Base-by-base conservation (phyloP, 2,329 filamentous ascomycete species). In the Colletotrichum sp. region DNA sequence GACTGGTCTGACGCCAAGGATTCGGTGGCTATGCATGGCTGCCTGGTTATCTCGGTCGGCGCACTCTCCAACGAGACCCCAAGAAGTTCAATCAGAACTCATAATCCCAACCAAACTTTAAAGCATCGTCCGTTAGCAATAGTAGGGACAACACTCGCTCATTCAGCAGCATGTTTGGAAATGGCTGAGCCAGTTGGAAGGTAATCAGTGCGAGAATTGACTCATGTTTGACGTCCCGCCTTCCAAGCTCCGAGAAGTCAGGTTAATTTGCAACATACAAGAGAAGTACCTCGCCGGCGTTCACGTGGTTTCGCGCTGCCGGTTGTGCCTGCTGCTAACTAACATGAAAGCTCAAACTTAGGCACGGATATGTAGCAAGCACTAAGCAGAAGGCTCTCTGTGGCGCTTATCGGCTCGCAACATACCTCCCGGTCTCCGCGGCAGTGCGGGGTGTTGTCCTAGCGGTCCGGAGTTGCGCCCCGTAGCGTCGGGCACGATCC, bases 401-500 rank as follows among this genome's bases (percentile, higher is more conserved):
- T n/a, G 18, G 43, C 43, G 43, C 43, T 48, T 48, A 48, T 48
- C 43, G 18, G 43, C 43, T 21, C 43, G 9, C 3, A 21, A 21
- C 18, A 48, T 48, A 21, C 9, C 18, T 48, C 18, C 55, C 28
- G 8, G 48, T 16, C 38, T 24, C 38, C 8, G 30, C 6, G 16
- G 16, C 21, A 32, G 10, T 70, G 68, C 60, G 60, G 60, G 68
- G 60, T 62, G 43, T 64, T 30, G 43, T 48, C 16, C 13, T 2
- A 21, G 30, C 16, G 43, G 21, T 28, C 69, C 69, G 69, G 69
- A 61, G 65, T 60, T n/a, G 18, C 38, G 12, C 32, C 43, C 69
- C 61, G 69, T 71, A 71, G 69, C 69, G 69, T 26, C 61, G 69
- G 69, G 30, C 26, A n/a, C 61, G 8, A 24, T 66, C 48, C 69